Conservation (phyloP, 768 basidiomycete species). For the Tricholoma hemisulphureum region DNA sequence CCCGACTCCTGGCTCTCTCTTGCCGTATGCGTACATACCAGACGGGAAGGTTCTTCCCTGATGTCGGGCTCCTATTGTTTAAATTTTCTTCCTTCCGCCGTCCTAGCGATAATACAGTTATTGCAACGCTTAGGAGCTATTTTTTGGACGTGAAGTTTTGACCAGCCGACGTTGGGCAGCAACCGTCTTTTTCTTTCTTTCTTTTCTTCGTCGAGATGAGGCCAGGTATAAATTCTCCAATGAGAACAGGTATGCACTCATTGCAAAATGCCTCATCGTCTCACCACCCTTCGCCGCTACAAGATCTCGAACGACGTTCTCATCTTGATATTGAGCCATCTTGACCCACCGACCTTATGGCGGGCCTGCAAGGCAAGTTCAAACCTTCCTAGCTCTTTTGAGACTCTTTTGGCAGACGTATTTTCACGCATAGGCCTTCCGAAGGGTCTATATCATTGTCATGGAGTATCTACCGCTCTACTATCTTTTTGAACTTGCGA, state of each 20-base stretch:
- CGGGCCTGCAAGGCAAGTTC: slow-evolving; percentile 43
- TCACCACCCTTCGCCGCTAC: slow-evolving; percentile 43
- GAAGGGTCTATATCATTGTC: slow-evolving; percentile 42
- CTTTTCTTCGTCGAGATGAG: slow-evolving; percentile 37
- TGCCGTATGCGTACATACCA: slow-evolving; percentile 36
- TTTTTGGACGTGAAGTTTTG: slow-evolving; percentile 38
- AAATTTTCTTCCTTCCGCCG: slow-evolving; percentile 32
- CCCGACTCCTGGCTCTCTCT: slow-evolving; percentile 35
- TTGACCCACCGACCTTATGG: slow-evolving; percentile 49
- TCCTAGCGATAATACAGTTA: slow-evolving; percentile 38
- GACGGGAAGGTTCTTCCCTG: slow-evolving; percentile 42
- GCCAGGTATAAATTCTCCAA: slow-evolving; percentile 47
- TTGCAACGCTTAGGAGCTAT: slow-evolving; percentile 39
- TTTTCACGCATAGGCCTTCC: slow-evolving; percentile 39
- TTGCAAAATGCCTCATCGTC: slow-evolving; percentile 46
- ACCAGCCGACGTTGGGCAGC: slow-evolving; percentile 41
- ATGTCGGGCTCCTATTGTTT: slow-evolving; percentile 52
- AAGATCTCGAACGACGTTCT: slow-evolving; percentile 53
- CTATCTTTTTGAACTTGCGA: slow-evolving; percentile 49
- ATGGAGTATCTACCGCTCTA: slow-evolving; percentile 48
- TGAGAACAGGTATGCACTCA: slow-evolving; percentile 30
- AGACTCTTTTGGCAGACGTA: not conserved
- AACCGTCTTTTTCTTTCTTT: slow-evolving; percentile 44
- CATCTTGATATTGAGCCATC: slow-evolving; percentile 45
- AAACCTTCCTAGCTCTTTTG: not conserved